phyloP scores from a whole-genome alignment of 371 early-diverging fungal species.

The Mucor velutinosus region DNA sequence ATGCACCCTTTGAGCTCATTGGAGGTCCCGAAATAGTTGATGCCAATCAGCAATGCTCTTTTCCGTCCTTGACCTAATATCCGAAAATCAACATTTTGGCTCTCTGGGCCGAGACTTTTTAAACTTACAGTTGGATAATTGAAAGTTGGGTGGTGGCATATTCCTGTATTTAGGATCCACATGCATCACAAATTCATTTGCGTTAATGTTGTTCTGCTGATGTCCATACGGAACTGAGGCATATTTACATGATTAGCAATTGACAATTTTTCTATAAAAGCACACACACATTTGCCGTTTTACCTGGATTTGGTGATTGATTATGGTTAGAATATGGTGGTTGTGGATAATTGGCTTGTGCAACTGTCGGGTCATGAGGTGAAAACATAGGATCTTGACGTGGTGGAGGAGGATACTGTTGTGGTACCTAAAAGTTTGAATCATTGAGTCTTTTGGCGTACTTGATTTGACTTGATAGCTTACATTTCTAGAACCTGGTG shows the following conservation, averaged over 20 bases:
- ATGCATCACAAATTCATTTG: constrained; percentile 30
- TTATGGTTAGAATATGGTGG: constrained; percentile 25
- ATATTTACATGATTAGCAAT: neutral
- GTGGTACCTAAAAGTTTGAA: neutral
- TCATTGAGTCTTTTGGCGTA: neutral
- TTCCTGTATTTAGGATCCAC: constrained; percentile 23
- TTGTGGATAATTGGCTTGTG: constrained; percentile 35
- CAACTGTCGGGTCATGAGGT: constrained; percentile 23
- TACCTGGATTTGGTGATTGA: constrained; percentile 25
- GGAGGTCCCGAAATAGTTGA: constrained; percentile 65
- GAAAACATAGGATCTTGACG: constrained; percentile 26
- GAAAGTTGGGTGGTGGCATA: constrained; percentile 45
- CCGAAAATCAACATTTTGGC: neutral
- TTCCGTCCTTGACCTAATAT: constrained; percentile 36
- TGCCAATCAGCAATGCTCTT: constrained; percentile 30
- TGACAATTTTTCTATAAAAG: neutral
- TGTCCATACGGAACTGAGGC: constrained; percentile 24
- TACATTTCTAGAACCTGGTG: neutral
- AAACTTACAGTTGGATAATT: constrained; percentile 66
- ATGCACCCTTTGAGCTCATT: constrained; percentile 79
- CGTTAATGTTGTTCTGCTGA: constrained; percentile 7
- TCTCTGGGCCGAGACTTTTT: neutral
- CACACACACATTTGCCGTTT: neutral
- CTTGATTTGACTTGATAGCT: neutral
- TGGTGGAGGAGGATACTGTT: constrained; percentile 1